These are phyloP conservation scores for Naganishia sp. DNA, from an alignment of 1,284 basidiomycete species.

Conservation along the genomic window DNA sequence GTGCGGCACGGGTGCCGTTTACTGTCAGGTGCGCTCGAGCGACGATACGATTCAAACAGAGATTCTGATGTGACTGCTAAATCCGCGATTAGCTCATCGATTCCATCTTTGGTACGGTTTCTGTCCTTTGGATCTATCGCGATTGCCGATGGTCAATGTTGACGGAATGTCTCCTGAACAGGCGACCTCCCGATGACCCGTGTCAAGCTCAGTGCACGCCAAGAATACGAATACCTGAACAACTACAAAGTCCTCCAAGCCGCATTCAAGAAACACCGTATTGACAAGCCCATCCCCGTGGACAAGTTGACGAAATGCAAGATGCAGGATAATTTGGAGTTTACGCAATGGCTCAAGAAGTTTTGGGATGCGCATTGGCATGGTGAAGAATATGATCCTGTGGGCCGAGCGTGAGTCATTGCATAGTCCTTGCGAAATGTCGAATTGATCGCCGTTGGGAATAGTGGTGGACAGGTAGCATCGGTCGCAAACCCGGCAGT, in stretches of 20 bases:
- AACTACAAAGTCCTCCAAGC: constrained; percentile 96
- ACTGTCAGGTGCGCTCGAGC: constrained; percentile 65
- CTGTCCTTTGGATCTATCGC: background rate
- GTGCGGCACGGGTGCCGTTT: constrained; percentile 84
- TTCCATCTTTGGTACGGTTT: constrained; percentile 76
- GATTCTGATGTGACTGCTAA: background rate
- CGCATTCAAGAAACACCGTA: constrained; percentile 79
- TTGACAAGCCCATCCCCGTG: constrained; percentile 96
- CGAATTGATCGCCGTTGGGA: background rate
- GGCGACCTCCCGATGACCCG: constrained; percentile 83
- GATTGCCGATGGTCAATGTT: background rate
- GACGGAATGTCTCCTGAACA: constrained; percentile 37
- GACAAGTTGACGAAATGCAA: constrained; percentile 95
- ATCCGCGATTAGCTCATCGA: constrained; percentile 66
- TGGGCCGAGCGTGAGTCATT: constrained; percentile 57
- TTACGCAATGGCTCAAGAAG: constrained; percentile 94
- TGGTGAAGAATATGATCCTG: constrained; percentile 85
- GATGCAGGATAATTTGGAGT: constrained; percentile 99
- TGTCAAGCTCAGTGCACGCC: constrained; percentile 90
- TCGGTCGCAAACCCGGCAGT: constrained; percentile 24
- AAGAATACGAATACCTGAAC: constrained; percentile 92
- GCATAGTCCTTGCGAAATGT: background rate
- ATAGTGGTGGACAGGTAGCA: constrained; percentile 19
- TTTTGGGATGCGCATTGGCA: constrained; percentile 93
- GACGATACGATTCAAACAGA: background rate